phyloP scores from a whole-genome alignment of 1,139 yeast genomes.

The Debaryomyces coudertii region DNA sequence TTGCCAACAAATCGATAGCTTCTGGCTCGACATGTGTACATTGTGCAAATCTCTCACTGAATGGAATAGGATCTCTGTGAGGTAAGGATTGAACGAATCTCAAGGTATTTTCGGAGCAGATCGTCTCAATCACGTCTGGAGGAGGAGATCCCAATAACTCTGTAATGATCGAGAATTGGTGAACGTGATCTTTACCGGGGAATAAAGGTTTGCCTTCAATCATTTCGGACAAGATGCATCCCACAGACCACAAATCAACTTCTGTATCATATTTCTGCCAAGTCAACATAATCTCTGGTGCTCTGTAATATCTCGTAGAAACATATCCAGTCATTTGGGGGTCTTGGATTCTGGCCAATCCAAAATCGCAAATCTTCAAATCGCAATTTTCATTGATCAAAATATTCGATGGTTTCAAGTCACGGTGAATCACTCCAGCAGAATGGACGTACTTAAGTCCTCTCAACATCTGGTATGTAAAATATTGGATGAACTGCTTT shows the following conservation, averaged over 20 bases:
- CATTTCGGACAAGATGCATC: slow-evolving; percentile 98
- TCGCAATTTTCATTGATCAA: slow-evolving; percentile 96
- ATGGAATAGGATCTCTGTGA: slow-evolving; percentile 87
- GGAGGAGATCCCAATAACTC: slow-evolving; percentile 97
- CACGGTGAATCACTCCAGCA: slow-evolving; percentile 94
- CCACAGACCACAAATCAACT: slow-evolving; percentile 99
- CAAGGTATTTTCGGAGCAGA: slow-evolving; percentile 92
- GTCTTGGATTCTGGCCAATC: slow-evolving; percentile 88
- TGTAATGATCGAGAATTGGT: slow-evolving; percentile 94
- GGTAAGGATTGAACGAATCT: slow-evolving; percentile 94
- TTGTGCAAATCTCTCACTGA: slow-evolving; percentile 71
- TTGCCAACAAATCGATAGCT: slow-evolving; percentile 85
- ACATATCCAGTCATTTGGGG: slow-evolving; percentile 94
- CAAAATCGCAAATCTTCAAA: slow-evolving; percentile 94
- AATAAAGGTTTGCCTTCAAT: slow-evolving; percentile 97
- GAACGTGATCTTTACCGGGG: slow-evolving; percentile 98
- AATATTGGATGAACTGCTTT: slow-evolving; percentile 94
- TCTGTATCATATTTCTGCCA: slow-evolving; percentile 99
- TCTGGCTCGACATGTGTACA: slow-evolving; percentile 82
- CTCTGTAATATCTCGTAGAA: slow-evolving; percentile 97
- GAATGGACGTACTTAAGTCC: slow-evolving; percentile 89
- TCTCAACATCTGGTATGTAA: slow-evolving; percentile 88
- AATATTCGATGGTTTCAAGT: slow-evolving; percentile 90
- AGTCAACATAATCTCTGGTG: slow-evolving; percentile 98
- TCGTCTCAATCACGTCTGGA: slow-evolving; percentile 91